Base-by-base conservation (phyloP, 163 green algal species). In the Chlamydomonas reinhardtii region DNA sequence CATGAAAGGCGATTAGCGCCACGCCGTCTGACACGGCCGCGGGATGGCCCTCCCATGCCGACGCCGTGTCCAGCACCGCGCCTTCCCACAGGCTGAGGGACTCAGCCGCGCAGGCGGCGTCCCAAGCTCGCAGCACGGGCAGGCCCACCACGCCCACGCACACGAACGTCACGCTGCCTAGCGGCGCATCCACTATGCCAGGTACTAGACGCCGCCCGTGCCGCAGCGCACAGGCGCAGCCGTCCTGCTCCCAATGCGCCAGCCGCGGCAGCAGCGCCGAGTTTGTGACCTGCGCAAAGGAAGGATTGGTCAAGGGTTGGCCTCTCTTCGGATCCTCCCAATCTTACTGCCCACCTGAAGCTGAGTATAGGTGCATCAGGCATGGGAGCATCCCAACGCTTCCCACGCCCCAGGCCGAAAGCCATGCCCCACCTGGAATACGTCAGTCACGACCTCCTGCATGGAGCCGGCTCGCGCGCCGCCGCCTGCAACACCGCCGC, bases 231-330 rank as follows among this genome's bases (percentile, higher is more conserved):
- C 69, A 74, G 34, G 69, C 69, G 69, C 69, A 22, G 69, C 69
- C 69, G 24, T 37, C 19, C 34, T 74, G 69, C 34, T 74, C 69
- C 69, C 69, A 74, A 24, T 74, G 69, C 69, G 69, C 69, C 69
- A 74, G 69, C 20, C 69, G 69, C 20, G 69, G 69, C 69, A 74
- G 69, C 34, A 74, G 34, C 35, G 22, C 11, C 34, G 69, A 31
- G 69, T 31, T 74, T 4, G 52, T 22, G 9, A 74, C 35, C 69
- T 74, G 69, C 29, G 12, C 17, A 16, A n/a, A 11, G 17, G 19
- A 29, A 22, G 5, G 39, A 8, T 48, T 48, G 39, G n/a, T n/a
- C 39, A 48, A 8, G 8, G 39, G 39, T 48, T 48, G 8, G 39
- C 39, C 39, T 48, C 39, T 48, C 5, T 48, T 8, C 5, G 8